Evolutionary conservation across 805 yeast species (phyloP).

Genomic region (Starmerella apicola): DNA sequence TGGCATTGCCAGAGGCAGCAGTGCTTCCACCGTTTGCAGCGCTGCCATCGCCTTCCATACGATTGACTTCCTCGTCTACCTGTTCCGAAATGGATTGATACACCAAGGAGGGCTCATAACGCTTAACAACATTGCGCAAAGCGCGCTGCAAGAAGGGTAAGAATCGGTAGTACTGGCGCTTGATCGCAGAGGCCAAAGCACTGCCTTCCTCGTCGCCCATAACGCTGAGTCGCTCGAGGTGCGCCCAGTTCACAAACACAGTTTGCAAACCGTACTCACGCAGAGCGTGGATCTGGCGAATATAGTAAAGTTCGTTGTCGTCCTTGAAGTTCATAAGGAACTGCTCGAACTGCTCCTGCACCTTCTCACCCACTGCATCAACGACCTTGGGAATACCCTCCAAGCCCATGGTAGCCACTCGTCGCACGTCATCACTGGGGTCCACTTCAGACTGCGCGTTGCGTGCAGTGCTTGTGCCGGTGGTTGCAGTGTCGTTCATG

Average conservation of each 20-base stretch:
- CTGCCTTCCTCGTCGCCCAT: slow-evolving; percentile 38
- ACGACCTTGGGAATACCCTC: slow-evolving; percentile 61
- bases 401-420: slow-evolving; percentile 15
- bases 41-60: background rate
- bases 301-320: slow-evolving; percentile 40
- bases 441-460: slow-evolving; percentile 4
- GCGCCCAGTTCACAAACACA: slow-evolving; percentile 73
- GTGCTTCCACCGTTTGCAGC: background rate
- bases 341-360: slow-evolving; percentile 77
- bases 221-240: slow-evolving; percentile 51
- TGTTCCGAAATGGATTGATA: slow-evolving; percentile 12
- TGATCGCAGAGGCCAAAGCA: slow-evolving; percentile 75
- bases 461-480: background rate
- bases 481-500: slow-evolving; percentile 2
- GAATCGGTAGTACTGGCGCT: slow-evolving; percentile 87
- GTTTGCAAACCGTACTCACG: slow-evolving; percentile 62
- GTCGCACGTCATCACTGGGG: slow-evolving; percentile 16
- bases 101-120: slow-evolving; percentile 61
- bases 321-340: slow-evolving; percentile 59
- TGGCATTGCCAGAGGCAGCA: slow-evolving; percentile 14
- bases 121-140: slow-evolving; percentile 56
- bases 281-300: slow-evolving; percentile 74
- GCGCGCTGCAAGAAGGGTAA: slow-evolving; percentile 73
- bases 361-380: slow-evolving; percentile 89
- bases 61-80: background rate